Evolutionary conservation across 257 asterid genomes (phyloP), one percentile per base, ranked within the genome.

Genomic region (Henckelia pumila): DNA sequence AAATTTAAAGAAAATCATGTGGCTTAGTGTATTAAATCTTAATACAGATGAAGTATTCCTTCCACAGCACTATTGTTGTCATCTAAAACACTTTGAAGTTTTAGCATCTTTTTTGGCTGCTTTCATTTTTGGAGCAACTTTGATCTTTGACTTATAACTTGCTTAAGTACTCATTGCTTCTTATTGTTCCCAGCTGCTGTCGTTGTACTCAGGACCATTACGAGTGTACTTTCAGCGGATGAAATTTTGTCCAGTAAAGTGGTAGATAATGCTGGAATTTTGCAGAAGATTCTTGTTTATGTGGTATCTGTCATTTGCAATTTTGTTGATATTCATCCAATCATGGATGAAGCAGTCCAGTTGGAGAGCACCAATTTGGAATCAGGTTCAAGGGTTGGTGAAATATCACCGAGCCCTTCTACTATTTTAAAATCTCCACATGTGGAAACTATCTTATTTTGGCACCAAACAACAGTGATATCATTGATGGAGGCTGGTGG

Each of bases 401-500:
- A 74, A 71, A 64, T 73, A 56, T 67, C 70, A 69, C 56, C 25
- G 62, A 81, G 76, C 64, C 77, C 75, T 60, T 69, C 85, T 63
- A 62, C 75, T 67, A 70, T 76, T 20, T 24, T 59, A 44, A 73
- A 81, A 62, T 74, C 81, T 78, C 71, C 76, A 63, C 73, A 75
- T 73, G 69, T 86, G 77, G 96, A 86, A 64, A 70, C 74, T 69
- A 67, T 76, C 75, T 70, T 86, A 58, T 77, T 73, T 29, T 93
- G 97, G 99, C 96, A 84, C 83, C 93, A 90, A 73, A 88, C 81
- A 75, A 82, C 97, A 61, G 85, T 90, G 77, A 81, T 87, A 69
- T 90, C 95, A 22, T 84, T 93, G 57, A 88, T 91, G 97, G 99
- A 93, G 80, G 97, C 99, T 71, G 99, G 99, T 77, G 96, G 96